Evolutionary conservation across 2,329 filamentous ascomycete genomes (phyloP), one percentile per base, ranked within the genome.

Genomic region (Lecanosticta acicola): DNA sequence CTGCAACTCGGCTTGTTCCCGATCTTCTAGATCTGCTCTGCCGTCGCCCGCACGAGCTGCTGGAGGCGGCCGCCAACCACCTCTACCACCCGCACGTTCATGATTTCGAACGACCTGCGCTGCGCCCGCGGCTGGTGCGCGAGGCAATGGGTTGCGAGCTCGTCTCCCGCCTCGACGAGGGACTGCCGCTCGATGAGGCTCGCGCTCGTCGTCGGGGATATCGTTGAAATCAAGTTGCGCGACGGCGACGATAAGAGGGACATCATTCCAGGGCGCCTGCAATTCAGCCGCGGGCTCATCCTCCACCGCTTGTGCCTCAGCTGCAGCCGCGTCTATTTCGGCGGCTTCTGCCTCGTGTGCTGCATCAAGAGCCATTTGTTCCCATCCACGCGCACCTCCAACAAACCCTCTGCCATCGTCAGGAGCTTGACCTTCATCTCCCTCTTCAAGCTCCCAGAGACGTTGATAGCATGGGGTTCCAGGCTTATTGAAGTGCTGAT

Each of bases 391-490:
- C 10, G 44, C 44, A 7, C 59, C 58, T 19, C 71, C 71, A 8
- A 58, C 66, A 50, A 73, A 73, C n/a, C 62, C 64, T 13, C 48
- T 39, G 13, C 57, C 58, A 68, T 62, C 60, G 11, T 46, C 62
- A 9, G 66, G 60, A 49, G 67, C 64, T 59, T 73, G 63, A 1
- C 71, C 76, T 5, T 68, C 61, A 56, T 96, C 89, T 0, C 90
- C 90, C 37, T 78, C 81, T 65, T 94, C 87, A 18, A 94, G 70
- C 60, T 95, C 93, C 89, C 90, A 97, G 2, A 98, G 72, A 3
- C 87, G 81, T 75, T 86, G 85, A 60, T 84, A 94, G 63, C 93
- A 98, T 0, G 49, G 49, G 9, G 72, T 72, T 1, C 80, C 85
- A 13, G 77, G 73, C 41, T 80, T 75, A 62, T 95, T 95, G 71